A percentile compares a stretch with the other conserved stretches of the same genome.
These are phyloP conservation scores for Exophiala aquamarina DNA, from an alignment of 2,329 filamentous ascomycete genomes.

Conservation along the genomic window DNA sequence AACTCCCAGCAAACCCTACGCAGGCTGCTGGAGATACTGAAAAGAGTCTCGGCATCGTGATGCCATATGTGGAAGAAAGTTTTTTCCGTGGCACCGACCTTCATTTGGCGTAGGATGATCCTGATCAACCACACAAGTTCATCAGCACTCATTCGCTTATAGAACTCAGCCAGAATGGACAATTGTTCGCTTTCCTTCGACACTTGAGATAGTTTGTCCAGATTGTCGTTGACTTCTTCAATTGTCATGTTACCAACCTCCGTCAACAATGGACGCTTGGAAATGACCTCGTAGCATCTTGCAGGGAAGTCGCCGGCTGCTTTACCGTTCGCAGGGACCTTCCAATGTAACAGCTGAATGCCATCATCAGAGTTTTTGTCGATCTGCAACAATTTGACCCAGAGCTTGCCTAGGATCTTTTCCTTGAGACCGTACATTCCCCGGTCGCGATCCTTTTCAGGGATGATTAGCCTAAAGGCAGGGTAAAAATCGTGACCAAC, in stretches of 20 bases:
- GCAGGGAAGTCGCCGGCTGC: conserved; percentile 90
- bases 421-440: conserved; percentile 95
- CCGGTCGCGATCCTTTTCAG: conserved; percentile 88
- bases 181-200: conserved; percentile 81
- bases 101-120: conserved; percentile 82
- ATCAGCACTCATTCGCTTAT: conserved; percentile 86
- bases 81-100: conserved; percentile 76
- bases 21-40: conserved; percentile 88
- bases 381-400: conserved; percentile 93
- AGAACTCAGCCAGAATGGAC: conserved; percentile 79
- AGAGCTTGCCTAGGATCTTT: conserved; percentile 79
- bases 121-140: conserved; percentile 94
- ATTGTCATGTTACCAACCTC: conserved; percentile 78
- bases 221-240: conserved; percentile 80
- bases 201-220: conserved; percentile 75
- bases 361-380: conserved; percentile 88
- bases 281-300: conserved; percentile 81
- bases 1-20: conserved; percentile 94
- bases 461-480: conserved; percentile 84
- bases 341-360: conserved; percentile 85
- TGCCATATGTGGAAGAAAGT: conserved; percentile 85
- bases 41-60: conserved; percentile 72
- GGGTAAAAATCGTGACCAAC: conserved; percentile 94
- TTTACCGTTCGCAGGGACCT: conserved; percentile 71
- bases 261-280: conserved; percentile 75